A percentile compares a stretch with the other conserved stretches of the same genome.
phyloP scores from a whole-genome alignment of 2,329 filamentous ascomycete species.

The Beauveria sp. region DNA sequence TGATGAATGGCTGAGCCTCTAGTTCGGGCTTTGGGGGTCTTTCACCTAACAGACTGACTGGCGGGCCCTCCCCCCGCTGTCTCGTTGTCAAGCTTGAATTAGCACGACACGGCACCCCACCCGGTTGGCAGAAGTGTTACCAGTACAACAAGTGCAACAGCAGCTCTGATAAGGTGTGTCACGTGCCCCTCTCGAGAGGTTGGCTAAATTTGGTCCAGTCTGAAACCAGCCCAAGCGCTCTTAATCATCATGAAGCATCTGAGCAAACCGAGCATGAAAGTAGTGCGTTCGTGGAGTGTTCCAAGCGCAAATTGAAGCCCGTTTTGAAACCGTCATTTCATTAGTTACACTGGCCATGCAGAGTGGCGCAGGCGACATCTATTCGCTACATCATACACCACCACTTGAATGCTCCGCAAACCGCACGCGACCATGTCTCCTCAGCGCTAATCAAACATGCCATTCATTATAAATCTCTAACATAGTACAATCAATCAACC shows the following conservation, averaged over 20 bases:
- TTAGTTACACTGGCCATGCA: neutral
- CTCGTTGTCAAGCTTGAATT: neutral
- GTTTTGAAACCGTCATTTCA: neutral
- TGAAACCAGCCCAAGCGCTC: neutral
- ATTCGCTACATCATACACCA: neutral
- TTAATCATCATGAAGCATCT: neutral
- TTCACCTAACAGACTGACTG: neutral
- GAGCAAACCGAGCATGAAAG: neutral
- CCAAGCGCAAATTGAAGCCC: neutral
- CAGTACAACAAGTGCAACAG: neutral
- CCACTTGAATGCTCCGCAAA: neutral
- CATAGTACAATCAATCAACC: constrained; percentile 12
- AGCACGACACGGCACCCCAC: neutral
- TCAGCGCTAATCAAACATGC: neutral
- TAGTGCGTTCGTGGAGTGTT: neutral
- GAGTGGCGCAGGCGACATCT: neutral
- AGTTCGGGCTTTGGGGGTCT: neutral
- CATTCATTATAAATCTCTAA: constrained; percentile 11
- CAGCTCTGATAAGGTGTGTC: neutral
- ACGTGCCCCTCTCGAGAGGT: neutral
- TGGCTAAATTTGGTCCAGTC: neutral
- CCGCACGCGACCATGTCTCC: neutral
- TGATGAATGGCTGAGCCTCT: constrained; percentile 9
- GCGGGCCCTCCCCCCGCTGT: neutral
- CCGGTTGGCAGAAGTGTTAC: neutral